Evolutionary conservation across 345 rosid species (phyloP).

Genomic region (Populus deltoides): DNA sequence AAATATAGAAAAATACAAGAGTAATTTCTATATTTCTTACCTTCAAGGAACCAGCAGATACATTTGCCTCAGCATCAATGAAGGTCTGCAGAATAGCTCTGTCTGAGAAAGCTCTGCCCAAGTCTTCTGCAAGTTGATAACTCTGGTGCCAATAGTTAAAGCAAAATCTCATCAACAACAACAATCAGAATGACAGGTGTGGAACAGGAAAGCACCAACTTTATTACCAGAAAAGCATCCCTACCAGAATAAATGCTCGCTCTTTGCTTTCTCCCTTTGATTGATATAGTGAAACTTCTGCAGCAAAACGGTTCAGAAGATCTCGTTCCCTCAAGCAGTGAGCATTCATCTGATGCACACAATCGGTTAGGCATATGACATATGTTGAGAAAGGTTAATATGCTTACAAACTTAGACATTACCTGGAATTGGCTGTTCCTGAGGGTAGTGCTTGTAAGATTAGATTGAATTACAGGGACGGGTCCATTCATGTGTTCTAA

Average conservation of each 20-base stretch:
- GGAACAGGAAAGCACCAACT: not conserved
- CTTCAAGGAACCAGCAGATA: conserved; percentile 57
- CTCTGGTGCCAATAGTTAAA: conserved; percentile 38
- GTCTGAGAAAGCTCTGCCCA: conserved; percentile 87
- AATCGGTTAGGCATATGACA: not conserved
- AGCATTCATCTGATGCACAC: conserved; percentile 48
- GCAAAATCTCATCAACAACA: not conserved
- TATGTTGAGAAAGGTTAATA: conserved; percentile 1
- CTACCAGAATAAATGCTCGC: conserved; percentile 56
- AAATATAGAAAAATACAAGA: not conserved
- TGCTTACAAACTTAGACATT: not conserved
- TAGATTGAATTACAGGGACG: conserved; percentile 58
- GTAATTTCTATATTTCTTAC: conserved; percentile 26
- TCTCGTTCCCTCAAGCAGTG: conserved; percentile 83
- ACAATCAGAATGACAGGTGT: conserved; percentile 14
- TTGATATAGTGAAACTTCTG: conserved; percentile 57
- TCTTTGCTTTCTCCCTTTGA: conserved; percentile 67
- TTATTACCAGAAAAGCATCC: conserved; percentile 12
- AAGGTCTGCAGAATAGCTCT: conserved; percentile 59
- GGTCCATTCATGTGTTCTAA: conserved; percentile 82
- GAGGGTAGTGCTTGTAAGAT: conserved; percentile 64
- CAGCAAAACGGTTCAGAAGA: conserved; percentile 61
- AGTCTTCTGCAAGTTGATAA: conserved; percentile 82
- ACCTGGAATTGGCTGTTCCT: conserved; percentile 77
- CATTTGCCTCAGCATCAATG: conserved; percentile 53